Evolutionary conservation across 2,329 filamentous ascomycete species (phyloP), one percentile per base, ranked within the genome.

Genomic region (Pseudocercospora cruenta): DNA sequence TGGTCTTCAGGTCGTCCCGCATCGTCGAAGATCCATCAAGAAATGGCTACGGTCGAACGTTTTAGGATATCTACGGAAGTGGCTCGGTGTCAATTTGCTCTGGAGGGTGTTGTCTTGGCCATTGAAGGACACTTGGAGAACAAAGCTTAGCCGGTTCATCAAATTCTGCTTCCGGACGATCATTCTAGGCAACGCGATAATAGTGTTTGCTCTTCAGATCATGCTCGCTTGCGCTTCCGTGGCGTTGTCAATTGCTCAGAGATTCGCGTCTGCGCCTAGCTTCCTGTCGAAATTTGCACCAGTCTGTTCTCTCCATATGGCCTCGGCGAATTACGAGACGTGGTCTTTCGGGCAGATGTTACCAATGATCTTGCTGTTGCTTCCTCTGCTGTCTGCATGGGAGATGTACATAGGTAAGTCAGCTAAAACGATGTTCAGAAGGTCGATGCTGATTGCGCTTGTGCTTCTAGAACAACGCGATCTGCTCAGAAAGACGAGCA

Each of bases 291-390:
- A 26, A 24, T 21, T 9, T 43, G 54, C 26, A 14, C 21, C 28
- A 21, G 51, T 43, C 14, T 55, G 21, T 49, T 28, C 19, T 8
- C 21, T 55, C 45, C 22, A 16, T 8, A 36, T 22, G 49, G 31
- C 26, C 9, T 16, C 26, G n/a, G 49, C 49, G 39, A 43, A 26
- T n/a, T 33, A 39, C 19, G 31, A 55, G n/a, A 26, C 51, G 2
- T 62, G 60, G 60, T 39, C 26, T 12, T 62, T 62, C 12, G 60
- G 47, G 28, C 60, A 62, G 22, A 62, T 55, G 60, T n/a, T 62
- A 4, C 60, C 60, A 14, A 28, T 62, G 21, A 43, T 62, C 10
- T 49, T 62, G 16, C 26, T 62, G n/a, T n/a, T 47, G n/a, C 22
- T 62, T n/a, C 60, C 60, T 43, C 33, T 62, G n/a, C 60, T 62